Conservation (phyloP, 176 grass and related monocot species). For the Avena sativa region DNA sequence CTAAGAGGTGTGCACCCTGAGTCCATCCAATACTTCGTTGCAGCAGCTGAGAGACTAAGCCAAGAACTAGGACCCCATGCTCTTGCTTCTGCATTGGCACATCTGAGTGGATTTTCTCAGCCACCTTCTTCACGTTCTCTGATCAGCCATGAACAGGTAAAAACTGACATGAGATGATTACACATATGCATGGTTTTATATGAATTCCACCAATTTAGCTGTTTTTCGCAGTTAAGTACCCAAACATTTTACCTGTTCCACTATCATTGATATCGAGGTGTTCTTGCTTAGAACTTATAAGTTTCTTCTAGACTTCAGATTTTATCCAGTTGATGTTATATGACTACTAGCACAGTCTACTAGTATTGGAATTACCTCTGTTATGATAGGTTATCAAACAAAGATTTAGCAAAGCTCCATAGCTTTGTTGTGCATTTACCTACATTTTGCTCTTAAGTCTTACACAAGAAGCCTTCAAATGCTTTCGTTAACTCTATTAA, state of each 20-base stretch:
- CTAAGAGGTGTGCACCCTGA: constrained; percentile 75
- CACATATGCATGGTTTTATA: constrained; percentile 24
- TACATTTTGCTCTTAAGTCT: constrained; percentile 29
- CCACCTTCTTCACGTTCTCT: constrained; percentile 94
- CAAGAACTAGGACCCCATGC: constrained; percentile 78
- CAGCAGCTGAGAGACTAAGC: constrained; percentile 73
- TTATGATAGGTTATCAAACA: constrained; percentile 17
- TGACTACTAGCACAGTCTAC: not conserved
- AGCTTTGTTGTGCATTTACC: constrained; percentile 37
- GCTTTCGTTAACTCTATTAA: constrained; percentile 35
- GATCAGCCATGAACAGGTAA: constrained; percentile 92
- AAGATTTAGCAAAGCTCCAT: constrained; percentile 12
- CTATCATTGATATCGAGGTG: not conserved
- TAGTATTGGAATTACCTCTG: not conserved
- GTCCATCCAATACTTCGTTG: constrained; percentile 79
- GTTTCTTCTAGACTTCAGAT: constrained; percentile 17
- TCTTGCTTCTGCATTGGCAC: constrained; percentile 93
- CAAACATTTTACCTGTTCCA: not conserved
- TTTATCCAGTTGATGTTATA: constrained; percentile 34
- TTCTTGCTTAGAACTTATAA: constrained; percentile 20
- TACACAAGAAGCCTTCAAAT: not conserved
- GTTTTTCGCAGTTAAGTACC: not conserved
- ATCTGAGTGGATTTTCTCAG: constrained; percentile 97
- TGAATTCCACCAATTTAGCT: constrained; percentile 21
- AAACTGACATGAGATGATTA: constrained; percentile 18